Evolutionary conservation across 2,329 filamentous ascomycete genomes (phyloP), one percentile per base, ranked within the genome.

Genomic region (Stachybotrys elegans): DNA sequence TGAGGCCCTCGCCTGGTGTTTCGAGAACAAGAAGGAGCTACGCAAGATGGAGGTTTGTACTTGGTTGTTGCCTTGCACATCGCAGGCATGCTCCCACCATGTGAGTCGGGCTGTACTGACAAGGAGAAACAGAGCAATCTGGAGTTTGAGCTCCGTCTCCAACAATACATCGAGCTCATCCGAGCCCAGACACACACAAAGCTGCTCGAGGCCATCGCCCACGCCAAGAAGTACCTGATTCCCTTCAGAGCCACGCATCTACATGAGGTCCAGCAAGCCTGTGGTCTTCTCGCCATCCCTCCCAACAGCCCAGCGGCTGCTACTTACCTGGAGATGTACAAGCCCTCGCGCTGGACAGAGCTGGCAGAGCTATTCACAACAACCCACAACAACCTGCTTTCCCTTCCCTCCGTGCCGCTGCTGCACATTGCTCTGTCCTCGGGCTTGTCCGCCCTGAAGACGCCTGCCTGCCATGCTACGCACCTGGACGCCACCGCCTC

Each of bases 91-190:
- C n/a, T n/a, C n/a, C n/a, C n/a, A n/a, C n/a, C n/a, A n/a, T n/a
- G n/a, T n/a, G n/a, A n/a, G n/a, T n/a, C n/a, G n/a, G n/a, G n/a
- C n/a, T n/a, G n/a, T n/a, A n/a, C n/a, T n/a, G n/a, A n/a, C n/a
- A n/a, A n/a, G n/a, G n/a, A n/a, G n/a, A n/a, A n/a, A n/a, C 47
- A 89, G 76, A 89, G 84, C 57, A 87, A 86, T 52, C 77, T 98
- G 14, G 93, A 98, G 65, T 95, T 95, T 59, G 88, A 95, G 73
- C 78, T 98, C 35, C 84, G 93, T 12, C 76, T 94, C 56, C 93
- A 98, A 64, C 91, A 97, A 62, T 97, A 91, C 62, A 91, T 97
- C 55, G 93, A 97, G 66, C 75, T 97, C 48, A 81, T 95, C 47
- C 77, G 92, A 47, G 80, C 75, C 31, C 78, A 78, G 43, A 73